Base-by-base conservation (phyloP, 2,329 filamentous ascomycete species). In the Penicillium sp. region DNA sequence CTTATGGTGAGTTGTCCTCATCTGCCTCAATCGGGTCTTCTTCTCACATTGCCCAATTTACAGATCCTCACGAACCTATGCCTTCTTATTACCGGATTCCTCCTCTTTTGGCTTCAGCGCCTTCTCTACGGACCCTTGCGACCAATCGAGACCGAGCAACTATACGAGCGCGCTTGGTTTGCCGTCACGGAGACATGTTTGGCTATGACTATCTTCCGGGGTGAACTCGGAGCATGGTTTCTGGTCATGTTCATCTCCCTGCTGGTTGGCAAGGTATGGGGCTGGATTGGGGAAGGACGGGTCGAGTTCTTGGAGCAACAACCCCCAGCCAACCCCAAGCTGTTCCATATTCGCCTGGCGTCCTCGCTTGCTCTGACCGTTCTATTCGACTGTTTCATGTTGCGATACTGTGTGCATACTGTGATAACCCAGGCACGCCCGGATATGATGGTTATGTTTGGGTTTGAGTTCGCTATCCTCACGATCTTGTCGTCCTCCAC, bases 361-460 rank as follows among this genome's bases (percentile, higher is more conserved):
- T 77, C 88, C 46, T 97, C 92, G 41, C 80, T 99, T 44, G 67
- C 88, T 1, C 74, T 96, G 49, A 93, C 92, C 59, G 81, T 96
- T 54, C 63, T 85, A 14, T 97, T 96, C 75, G 89, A 96, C 68
- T 71, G 86, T 22, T 88, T 83, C 70, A 86, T 99, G 75, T 85
- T 97, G 60, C 82, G 82, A 45, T 97, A 96, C 72, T 88, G 89
- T 54, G 81, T 96, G 57, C 84, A 86, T 27, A 90, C 88, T 0
- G 92, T 97, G 31, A 86, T 97, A 46, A 86, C 89, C 54, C 87
- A 95, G 69, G 90, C 93, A 2, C 83, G 89, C n/a, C 92, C 93
- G 0, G 94, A 95, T 55, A 97, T 99, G 89, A 99, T 97, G 92
- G 92, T 99, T 59, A 97, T 99, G 92, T 99, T 99, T 68, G 86